Conservation (phyloP, 441 rosid species). For the Erodium moschatum region DNA sequence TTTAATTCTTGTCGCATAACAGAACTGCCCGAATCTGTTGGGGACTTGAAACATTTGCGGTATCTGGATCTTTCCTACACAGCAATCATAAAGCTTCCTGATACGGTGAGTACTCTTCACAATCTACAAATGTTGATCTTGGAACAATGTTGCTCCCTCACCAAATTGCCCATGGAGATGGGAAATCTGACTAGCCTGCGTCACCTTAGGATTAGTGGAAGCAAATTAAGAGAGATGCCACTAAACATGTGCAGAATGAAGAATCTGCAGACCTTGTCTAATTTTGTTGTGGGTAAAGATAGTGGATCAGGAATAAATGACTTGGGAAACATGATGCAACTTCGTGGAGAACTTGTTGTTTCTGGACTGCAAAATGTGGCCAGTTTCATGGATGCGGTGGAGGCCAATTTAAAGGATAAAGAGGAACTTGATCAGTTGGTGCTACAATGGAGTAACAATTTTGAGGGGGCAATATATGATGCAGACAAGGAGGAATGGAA, state of each 20-base stretch:
- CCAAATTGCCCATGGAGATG: conserved; percentile 25
- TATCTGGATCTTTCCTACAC: conserved; percentile 28
- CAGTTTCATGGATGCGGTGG: conserved; percentile 22
- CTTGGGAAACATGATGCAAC: conserved; percentile 23
- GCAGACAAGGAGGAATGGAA: conserved; percentile 18
- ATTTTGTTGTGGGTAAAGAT: conserved; percentile 24
- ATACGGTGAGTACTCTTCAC: conserved; percentile 21
- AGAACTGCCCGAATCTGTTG: conserved; percentile 28
- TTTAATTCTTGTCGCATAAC: conserved; percentile 17
- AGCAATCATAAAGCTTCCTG: conserved; percentile 22
- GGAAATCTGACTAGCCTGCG: conserved; percentile 23
- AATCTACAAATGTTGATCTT: conserved; percentile 28
- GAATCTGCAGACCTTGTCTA: conserved; percentile 26
- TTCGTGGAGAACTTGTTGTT: conserved; percentile 25
- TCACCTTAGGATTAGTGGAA: conserved; percentile 29
- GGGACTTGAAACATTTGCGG: conserved; percentile 27
- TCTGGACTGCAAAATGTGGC: conserved; percentile 27
- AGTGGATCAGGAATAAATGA: conserved; percentile 26
- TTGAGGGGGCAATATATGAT: conserved; percentile 16
- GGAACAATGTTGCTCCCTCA: conserved; percentile 18
- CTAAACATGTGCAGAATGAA: conserved; percentile 25
- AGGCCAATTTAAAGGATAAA: conserved; percentile 32
- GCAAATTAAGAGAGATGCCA: conserved; percentile 33
- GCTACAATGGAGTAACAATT: conserved; percentile 27
- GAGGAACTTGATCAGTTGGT: conserved; percentile 20